Conservation (phyloP, 2,329 filamentous ascomycete genomes). For the Fusarium beomiforme region DNA sequence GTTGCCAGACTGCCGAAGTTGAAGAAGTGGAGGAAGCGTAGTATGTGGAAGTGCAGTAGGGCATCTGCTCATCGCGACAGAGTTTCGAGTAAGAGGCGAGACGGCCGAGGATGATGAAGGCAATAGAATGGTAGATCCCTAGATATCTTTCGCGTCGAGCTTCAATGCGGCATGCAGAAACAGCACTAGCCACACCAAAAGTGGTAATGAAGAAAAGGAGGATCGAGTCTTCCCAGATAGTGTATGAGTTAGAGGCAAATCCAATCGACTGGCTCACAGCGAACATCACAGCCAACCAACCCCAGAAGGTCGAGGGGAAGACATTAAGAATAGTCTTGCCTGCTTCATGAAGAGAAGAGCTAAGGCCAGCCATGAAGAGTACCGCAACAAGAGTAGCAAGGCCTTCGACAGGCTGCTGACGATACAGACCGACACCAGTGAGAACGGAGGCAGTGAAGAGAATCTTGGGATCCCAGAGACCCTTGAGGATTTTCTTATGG, state of each 20-base stretch:
- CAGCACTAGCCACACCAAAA: slow-evolving; percentile 80
- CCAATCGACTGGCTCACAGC: slow-evolving; percentile 89
- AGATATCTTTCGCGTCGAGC: slow-evolving; percentile 74
- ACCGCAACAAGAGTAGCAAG: slow-evolving; percentile 53
- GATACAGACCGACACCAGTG: slow-evolving; percentile 45
- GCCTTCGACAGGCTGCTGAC: slow-evolving; percentile 47
- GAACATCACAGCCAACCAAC: slow-evolving; percentile 84
- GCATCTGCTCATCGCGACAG: slow-evolving; percentile 98
- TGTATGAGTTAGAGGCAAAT: slow-evolving; percentile 97
- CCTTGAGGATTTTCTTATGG: slow-evolving; percentile 49
- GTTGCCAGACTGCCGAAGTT: slow-evolving; percentile 91
- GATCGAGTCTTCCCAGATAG: slow-evolving; percentile 98
- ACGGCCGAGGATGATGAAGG: slow-evolving; percentile 83
- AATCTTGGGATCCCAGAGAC: slow-evolving; percentile 50
- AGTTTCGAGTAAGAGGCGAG: slow-evolving; percentile 88
- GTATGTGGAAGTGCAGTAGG: slow-evolving; percentile 93
- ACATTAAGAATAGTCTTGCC: slow-evolving; percentile 61
- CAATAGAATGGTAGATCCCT: slow-evolving; percentile 83
- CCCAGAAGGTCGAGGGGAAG: slow-evolving; percentile 82
- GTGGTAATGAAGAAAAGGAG: slow-evolving; percentile 90
- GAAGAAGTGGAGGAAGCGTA: slow-evolving; percentile 93
- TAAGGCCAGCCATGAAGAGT: slow-evolving; percentile 54
- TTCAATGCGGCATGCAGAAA: slow-evolving; percentile 79
- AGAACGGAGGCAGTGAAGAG: slow-evolving; percentile 46
- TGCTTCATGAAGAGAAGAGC: slow-evolving; percentile 54